Base-by-base conservation (phyloP, 179 eudicot genomes). In the Silene vulgaris region DNA sequence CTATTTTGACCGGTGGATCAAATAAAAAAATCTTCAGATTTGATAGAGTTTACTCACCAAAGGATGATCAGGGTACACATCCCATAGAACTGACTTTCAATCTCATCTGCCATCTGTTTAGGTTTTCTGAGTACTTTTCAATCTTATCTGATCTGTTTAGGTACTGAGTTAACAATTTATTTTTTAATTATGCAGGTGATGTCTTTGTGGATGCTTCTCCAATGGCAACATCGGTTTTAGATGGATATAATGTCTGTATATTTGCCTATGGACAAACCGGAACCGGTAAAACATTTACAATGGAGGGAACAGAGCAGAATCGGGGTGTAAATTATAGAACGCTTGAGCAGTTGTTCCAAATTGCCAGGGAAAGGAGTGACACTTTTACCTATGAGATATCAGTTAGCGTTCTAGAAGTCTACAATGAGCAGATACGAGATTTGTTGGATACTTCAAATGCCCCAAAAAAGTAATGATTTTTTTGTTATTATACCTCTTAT, bases 211-310 rank as follows among this genome's bases (percentile, higher is more conserved):
- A 94, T 87, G 98, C 98, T 80, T 90, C 90, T 56, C 96, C 98
- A 4, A 82, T 94, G 97, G 97, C 89, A 57, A 85, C 83, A 23
- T 94, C 97, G 0, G 97, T 94, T 28, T 86, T 94, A 79, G 98
- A 94, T 77, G 98, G 98, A 29, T 94, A 89, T 85, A 94, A 94
- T 74, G 97, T 94, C 1, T 94, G 98, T 73, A 89, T 94, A 59
- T 94, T 94, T 87, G 98, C 98, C 63, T 94, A 94, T 75, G 97
- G 98, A 23, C 98, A 94, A 84, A 94, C 98, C 1, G 98, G 98
- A 71, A 92, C 97, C 5, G 98, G 97, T 57, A 94, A 92, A 82
- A 94, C 98, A 8, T 94, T 94, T 78, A 94, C 98, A 63, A 94
- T 94, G 98, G 98, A 92, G 90, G 98, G 98, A 11, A 88, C 88